Evolutionary conservation across 2,329 filamentous ascomycete genomes (phyloP), one percentile per base, ranked within the genome.

Genomic region (Trichoderma koningiopsis): DNA sequence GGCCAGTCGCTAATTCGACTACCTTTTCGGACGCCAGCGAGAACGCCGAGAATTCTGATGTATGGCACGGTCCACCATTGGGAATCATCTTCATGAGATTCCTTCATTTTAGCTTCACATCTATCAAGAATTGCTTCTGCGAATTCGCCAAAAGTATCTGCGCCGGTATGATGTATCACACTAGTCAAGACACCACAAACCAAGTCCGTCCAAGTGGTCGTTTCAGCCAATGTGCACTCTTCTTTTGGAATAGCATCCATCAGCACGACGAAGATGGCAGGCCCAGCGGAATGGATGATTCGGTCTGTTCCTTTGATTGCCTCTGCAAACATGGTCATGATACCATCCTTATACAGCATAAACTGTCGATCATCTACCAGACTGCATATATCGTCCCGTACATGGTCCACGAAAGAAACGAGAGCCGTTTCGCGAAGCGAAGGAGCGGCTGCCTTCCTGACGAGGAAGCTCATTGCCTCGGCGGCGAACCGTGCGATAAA

Each of bases 401-500:
- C 89, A 79, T 94, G 91, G 14, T 86, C 82, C 2, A 97, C 82
- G n/a, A 97, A 89, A 14, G 85, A 81, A 14, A 87, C 83, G 43
- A 99, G 83, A 0, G 93, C 88, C 31, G 84, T 87, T 72, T 95
- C 91, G 73, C 93, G 89, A 72, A 92, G 88, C 68, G 93, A 92
- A 3, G 89, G 87, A 19, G 91, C 87, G 2, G 92, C 94, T 7
- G 94, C 92, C 81, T 97, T 98, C 76, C 93, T 91, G 24, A 99
- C 86, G 24, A 99, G 84, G 76, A 98, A 99, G 73, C 94, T 97
- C 82, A 99, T 87, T 3, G 96, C 93, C 81, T 99, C 96, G 31
- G 96, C 96, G 14, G 95, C 92, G 79, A 98, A 99, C 67, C 94
- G 89, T 29, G 93, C 91, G 73, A 97, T 93, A 79, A 97, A 94